phyloP scores from a whole-genome alignment of 2,329 filamentous ascomycete species.

The Tolypocladium sp. region DNA sequence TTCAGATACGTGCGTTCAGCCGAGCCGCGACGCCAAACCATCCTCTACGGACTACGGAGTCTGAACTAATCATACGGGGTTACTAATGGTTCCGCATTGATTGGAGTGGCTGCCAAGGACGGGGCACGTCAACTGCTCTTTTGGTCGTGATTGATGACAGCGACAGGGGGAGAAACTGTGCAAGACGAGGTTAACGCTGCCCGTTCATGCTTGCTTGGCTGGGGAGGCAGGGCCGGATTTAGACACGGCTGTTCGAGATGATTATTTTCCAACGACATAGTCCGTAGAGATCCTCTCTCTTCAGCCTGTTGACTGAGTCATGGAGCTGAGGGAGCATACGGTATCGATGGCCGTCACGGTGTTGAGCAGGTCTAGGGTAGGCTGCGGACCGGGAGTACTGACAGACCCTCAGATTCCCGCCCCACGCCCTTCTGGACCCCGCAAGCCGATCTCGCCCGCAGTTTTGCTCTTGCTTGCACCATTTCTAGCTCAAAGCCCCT shows the following conservation, averaged over 20 bases:
- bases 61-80: not conserved
- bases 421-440: conserved; percentile 2
- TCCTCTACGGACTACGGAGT: not conserved
- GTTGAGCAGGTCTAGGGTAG: not conserved
- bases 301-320: too few species aligned
- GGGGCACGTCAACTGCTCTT: too few species aligned
- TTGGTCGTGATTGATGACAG: too few species aligned
- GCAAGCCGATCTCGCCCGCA: conserved; percentile 8
- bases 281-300: too few species aligned
- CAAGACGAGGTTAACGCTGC: not conserved
- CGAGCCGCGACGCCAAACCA: not conserved
- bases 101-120: not conserved
- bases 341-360: too few species aligned
- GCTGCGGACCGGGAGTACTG: not conserved
- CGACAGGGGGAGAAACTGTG: not conserved
- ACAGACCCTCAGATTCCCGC: not conserved
- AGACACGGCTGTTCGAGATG: not conserved
- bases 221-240: too few species aligned
- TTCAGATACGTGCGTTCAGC: not conserved
- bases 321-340: too few species aligned
- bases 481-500: not conserved
- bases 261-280: not conserved
- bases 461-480: not conserved
- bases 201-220: not conserved
- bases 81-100: not conserved